Evolutionary conservation across 345 rosid genomes (phyloP).

Genomic region (Aegle marmelos): DNA sequence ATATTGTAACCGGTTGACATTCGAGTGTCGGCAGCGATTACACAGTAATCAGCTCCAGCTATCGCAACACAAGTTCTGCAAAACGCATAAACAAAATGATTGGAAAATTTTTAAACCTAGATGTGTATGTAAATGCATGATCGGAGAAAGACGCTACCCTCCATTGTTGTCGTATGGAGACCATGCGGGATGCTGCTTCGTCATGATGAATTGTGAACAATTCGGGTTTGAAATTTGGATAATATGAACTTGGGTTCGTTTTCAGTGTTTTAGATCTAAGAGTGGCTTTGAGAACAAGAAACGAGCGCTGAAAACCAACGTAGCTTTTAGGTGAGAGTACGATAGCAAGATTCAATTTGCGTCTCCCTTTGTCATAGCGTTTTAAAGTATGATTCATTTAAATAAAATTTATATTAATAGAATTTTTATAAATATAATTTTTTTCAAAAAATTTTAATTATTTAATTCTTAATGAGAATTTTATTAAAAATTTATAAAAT

Average conservation of each 20-base stretch:
- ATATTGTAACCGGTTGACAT: slow-evolving; percentile 93
- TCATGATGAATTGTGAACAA: slow-evolving; percentile 38
- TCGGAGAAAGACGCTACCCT: slow-evolving; percentile 49
- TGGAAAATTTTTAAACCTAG: neutral
- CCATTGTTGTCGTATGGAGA: slow-evolving; percentile 98
- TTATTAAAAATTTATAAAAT: too few relatives aligned
- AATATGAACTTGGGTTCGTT: neutral
- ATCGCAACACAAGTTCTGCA: slow-evolving; percentile 85
- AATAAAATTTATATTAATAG: too few relatives aligned
- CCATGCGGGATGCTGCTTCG: slow-evolving; percentile 80
- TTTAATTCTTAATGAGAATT: accelerated
- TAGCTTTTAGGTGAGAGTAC: neutral
- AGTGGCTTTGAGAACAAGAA: slow-evolving; percentile 39
- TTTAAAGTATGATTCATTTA: too few relatives aligned
- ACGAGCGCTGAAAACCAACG: neutral
- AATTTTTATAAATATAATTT: too few relatives aligned
- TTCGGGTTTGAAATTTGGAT: neutral
- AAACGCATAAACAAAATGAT: neutral
- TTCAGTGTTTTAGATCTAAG: slow-evolving; percentile 22
- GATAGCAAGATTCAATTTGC: neutral
- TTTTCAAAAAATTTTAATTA: too few relatives aligned
- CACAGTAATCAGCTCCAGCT: slow-evolving; percentile 95
- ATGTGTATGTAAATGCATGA: neutral
- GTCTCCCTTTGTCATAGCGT: too few relatives aligned
- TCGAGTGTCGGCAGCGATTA: slow-evolving; percentile 93